phyloP scores from a whole-genome alignment of 2,329 filamentous ascomycete species.

The Arthrobotrys entomopaga region DNA sequence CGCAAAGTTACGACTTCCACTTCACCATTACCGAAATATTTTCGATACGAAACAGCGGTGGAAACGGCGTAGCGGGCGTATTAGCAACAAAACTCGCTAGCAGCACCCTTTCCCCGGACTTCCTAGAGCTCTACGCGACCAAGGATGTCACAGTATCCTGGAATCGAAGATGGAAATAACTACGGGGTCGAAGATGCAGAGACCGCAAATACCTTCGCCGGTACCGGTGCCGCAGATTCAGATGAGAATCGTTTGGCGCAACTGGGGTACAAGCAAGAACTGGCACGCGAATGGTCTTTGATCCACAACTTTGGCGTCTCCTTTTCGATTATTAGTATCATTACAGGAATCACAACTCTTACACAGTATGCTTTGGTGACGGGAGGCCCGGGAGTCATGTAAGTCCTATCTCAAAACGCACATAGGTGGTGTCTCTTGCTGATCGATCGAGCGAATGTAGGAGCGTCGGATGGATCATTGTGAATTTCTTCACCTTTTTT shows the following conservation, averaged over 20 bases:
- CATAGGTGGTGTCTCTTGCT: slow-evolving; percentile 3
- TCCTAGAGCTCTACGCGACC: too few species aligned
- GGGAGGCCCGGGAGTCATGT: slow-evolving; percentile 65
- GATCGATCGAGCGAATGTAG: slow-evolving; percentile 19
- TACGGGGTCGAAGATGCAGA: background rate
- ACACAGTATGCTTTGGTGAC: slow-evolving; percentile 69
- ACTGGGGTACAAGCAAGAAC: slow-evolving; percentile 71
- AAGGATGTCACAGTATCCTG: slow-evolving; percentile 40
- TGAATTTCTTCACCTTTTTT: slow-evolving; percentile 68
- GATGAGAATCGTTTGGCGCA: slow-evolving; percentile 68
- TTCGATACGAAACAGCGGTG: slow-evolving; percentile 17
- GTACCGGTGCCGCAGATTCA: slow-evolving; percentile 34
- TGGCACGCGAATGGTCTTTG: slow-evolving; percentile 70
- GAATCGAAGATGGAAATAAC: slow-evolving; percentile 17
- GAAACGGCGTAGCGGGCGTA: slow-evolving; percentile 9
- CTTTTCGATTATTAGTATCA: slow-evolving; percentile 69
- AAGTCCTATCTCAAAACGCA: background rate
- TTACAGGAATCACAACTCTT: slow-evolving; percentile 68
- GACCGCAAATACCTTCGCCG: background rate
- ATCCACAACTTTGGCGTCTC: slow-evolving; percentile 72
- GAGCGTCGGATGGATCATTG: slow-evolving; percentile 67
- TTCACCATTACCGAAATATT: background rate
- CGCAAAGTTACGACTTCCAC: too few species aligned
- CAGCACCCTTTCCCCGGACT: too few species aligned
- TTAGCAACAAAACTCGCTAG: background rate